These are phyloP conservation scores for Globisporangium apiculatum DNA, from an alignment of 352 stramenopile species.

Conservation along the genomic window DNA sequence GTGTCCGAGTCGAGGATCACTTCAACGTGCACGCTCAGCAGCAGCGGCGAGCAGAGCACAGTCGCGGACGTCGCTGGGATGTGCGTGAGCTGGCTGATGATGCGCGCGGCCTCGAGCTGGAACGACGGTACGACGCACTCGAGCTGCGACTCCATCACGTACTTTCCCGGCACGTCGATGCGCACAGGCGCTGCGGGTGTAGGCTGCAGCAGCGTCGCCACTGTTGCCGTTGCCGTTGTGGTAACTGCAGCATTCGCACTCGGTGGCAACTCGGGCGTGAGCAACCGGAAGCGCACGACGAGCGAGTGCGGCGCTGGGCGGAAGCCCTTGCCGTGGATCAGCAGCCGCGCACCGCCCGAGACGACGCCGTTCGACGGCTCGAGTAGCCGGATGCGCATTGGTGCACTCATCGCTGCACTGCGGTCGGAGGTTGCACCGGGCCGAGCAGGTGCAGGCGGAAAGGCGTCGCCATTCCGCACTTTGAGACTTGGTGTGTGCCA, in stretches of 20 bases:
- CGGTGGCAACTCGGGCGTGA: slow-evolving; percentile 13
- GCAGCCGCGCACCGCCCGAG: slow-evolving; percentile 37
- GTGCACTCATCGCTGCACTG: slow-evolving; percentile 2
- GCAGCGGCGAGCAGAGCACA: slow-evolving; percentile 32
- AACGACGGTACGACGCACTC: slow-evolving; percentile 51
- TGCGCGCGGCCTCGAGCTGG: slow-evolving; percentile 21
- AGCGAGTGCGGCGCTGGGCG: slow-evolving; percentile 51
- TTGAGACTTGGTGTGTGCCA: too few species aligned
- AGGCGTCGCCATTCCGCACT: too few species aligned
- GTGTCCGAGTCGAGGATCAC: slow-evolving; percentile 50
- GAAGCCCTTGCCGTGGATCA: slow-evolving; percentile 59
- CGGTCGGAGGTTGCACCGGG: too few species aligned
- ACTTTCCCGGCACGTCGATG: slow-evolving; percentile 35
- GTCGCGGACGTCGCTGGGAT: slow-evolving; percentile 36
- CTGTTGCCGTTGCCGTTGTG: not conserved
- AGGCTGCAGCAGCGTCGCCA: not conserved
- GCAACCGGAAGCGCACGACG: slow-evolving; percentile 45
- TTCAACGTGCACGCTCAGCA: slow-evolving; percentile 44
- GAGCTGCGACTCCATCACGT: slow-evolving; percentile 52
- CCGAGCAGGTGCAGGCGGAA: too few species aligned
- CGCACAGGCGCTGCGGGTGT: not conserved
- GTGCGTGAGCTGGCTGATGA: slow-evolving; percentile 31
- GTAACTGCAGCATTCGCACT: not conserved
- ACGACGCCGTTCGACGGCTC: slow-evolving; percentile 41
- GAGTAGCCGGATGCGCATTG: slow-evolving; percentile 41